Evolutionary conservation across 1,284 basidiomycete genomes (phyloP), one percentile per base, ranked within the genome.

Genomic region (Ustilago nuda): DNA sequence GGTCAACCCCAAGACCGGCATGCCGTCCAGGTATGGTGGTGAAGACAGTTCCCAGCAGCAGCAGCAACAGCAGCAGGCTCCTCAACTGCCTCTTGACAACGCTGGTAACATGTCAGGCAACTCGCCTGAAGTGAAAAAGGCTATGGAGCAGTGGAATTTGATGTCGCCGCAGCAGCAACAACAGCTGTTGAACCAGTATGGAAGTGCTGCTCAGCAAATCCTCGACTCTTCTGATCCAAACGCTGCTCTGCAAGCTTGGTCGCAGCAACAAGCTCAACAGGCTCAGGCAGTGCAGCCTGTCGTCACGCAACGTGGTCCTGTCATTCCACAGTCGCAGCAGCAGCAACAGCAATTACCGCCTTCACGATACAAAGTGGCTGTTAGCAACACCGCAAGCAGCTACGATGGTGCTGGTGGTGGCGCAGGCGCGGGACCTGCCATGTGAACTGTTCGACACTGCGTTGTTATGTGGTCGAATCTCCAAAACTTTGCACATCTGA

Each of bases 121-220:
- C n/a, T 58, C 56, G 23, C 64, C 72, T 3, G 43, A 64, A 13
- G 60, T 64, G 17, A 67, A 75, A 32, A 39, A 66, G 33, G 72
- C 72, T 1, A 39, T 70, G 72, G 46, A 32, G 17, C 51, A 63
- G 48, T 75, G 72, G 72, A 67, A 64, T 9, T 11, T 46, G 2
- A 67, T 70, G 72, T 41, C 63, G 4, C 72, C 72, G 1, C 56
- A 66, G 32, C 53, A 75, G 45, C 72, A 75, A 54, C 72, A 75
- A n/a, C 67, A 70, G 54, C 9, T 75, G 35, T 11, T 66, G 35
- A 35, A 30, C 9, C 60, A 72, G 33, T 72, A 72, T 35, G 70
- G 70, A 6, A 33, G 15, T 46, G 37, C 39, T 2, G 70, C 70
- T 2, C 23, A 61, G 15, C 64, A 66, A 54, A 72, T 72, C 15